Evolutionary conservation across 2,329 filamentous ascomycete species (phyloP).

Genomic region (Exophiala calicioides): DNA sequence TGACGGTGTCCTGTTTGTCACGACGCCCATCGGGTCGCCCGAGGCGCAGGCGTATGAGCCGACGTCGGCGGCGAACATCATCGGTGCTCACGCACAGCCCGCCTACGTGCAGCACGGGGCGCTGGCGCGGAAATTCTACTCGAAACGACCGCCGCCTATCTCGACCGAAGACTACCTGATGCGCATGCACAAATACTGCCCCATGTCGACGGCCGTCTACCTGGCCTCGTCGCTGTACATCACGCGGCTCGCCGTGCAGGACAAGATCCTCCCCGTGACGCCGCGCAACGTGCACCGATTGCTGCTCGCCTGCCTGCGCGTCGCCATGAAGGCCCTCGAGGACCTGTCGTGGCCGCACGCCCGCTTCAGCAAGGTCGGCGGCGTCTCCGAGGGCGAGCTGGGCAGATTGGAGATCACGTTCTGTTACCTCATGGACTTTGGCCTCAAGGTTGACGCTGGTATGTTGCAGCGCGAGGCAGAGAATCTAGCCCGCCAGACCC

Average conservation of each 20-base stretch:
- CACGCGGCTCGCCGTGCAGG: constrained; percentile 74
- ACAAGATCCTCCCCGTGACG: constrained; percentile 77
- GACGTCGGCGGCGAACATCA: constrained; percentile 43
- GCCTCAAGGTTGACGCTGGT: constrained; percentile 65
- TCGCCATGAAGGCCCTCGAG: constrained; percentile 94
- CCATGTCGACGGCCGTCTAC: constrained; percentile 91
- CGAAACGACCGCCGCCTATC: constrained; percentile 81
- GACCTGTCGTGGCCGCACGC: constrained; percentile 84
- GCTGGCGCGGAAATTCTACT: constrained; percentile 91
- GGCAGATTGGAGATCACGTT: constrained; percentile 85
- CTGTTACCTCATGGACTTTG: constrained; percentile 82
- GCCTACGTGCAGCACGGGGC: constrained; percentile 77
- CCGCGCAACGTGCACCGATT: constrained; percentile 82
- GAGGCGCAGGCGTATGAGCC: constrained; percentile 54
- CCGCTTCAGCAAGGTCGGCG: constrained; percentile 82
- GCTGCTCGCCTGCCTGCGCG: constrained; percentile 76
- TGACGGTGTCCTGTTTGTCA: constrained; percentile 37
- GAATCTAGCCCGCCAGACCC: constrained; percentile 39
- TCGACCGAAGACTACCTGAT: constrained; percentile 79
- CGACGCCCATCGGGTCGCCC: constrained; percentile 48
- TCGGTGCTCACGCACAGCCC: constrained; percentile 68
- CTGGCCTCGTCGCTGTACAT: constrained; percentile 88
- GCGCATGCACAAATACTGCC: constrained; percentile 86
- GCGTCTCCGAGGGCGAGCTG: constrained; percentile 79
- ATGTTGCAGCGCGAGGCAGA: constrained; percentile 56